A percentile compares a stretch with the other conserved stretches of the same genome.
phyloP scores from a whole-genome alignment of 352 stramenopile genomes.

The Discostella stelligera region DNA sequence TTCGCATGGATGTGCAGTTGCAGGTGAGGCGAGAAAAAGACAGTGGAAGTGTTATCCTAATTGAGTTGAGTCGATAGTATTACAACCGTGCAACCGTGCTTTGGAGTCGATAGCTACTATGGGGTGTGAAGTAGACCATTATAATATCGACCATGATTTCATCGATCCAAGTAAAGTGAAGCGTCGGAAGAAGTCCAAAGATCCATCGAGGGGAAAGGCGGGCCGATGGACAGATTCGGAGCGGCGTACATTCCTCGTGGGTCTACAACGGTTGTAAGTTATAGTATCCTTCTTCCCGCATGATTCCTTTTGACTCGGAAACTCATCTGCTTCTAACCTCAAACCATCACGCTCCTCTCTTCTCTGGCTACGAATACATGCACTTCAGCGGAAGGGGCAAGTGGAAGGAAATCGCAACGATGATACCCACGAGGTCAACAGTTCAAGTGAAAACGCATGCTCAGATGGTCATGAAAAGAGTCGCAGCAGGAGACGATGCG shows the following conservation, averaged over 20 bases:
- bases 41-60: no score
- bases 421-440: slow-evolving; percentile 51
- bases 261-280: slow-evolving; percentile 36
- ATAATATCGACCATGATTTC: background rate
- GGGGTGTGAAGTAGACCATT: background rate
- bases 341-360: background rate
- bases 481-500: slow-evolving; percentile 71
- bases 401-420: slow-evolving; percentile 49
- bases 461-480: slow-evolving; percentile 76
- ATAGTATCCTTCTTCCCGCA: background rate
- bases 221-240: slow-evolving; percentile 34
- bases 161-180: background rate
- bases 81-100: background rate
- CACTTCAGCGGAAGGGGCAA: slow-evolving; percentile 39
- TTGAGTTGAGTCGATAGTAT: background rate
- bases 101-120: background rate
- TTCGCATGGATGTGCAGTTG: background rate
- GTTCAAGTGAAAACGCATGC: slow-evolving; percentile 78
- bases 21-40: no score
- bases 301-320: background rate
- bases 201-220: slow-evolving; percentile 12
- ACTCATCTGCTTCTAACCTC: background rate
- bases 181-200: slow-evolving; percentile 8
- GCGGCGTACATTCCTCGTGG: slow-evolving; percentile 33
- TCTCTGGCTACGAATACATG: background rate